Evolutionary conservation across 2,329 filamentous ascomycete species (phyloP).

Genomic region (Pseudogymnoascus sp.): DNA sequence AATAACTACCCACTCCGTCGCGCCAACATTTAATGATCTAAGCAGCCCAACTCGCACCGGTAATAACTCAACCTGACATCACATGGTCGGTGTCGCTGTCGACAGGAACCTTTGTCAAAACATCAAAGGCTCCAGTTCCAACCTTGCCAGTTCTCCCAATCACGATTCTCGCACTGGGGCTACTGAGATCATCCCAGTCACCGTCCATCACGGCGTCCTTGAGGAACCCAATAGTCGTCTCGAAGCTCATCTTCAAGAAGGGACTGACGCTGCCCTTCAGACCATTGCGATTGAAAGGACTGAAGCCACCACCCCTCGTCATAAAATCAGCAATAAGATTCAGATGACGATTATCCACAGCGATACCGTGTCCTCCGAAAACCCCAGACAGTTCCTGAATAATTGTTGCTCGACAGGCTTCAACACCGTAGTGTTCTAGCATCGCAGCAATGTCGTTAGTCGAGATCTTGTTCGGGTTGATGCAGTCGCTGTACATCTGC

Average conservation of each 20-base stretch:
- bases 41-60: background rate
- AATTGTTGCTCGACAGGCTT: slow-evolving; percentile 81
- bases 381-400: slow-evolving; percentile 77
- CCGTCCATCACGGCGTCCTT: slow-evolving; percentile 85
- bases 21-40: slow-evolving; percentile 5
- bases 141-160: slow-evolving; percentile 73
- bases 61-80: background rate
- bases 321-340: slow-evolving; percentile 96
- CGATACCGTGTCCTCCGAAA: slow-evolving; percentile 85
- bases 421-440: slow-evolving; percentile 79
- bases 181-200: slow-evolving; percentile 80
- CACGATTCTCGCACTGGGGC: slow-evolving; percentile 80
- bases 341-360: slow-evolving; percentile 82
- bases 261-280: slow-evolving; percentile 77
- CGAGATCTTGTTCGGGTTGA: slow-evolving; percentile 76
- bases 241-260: slow-evolving; percentile 98
- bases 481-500: slow-evolving; percentile 75
- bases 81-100: slow-evolving; percentile 2
- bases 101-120: slow-evolving; percentile 52
- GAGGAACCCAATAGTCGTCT: slow-evolving; percentile 90
- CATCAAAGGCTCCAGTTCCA: slow-evolving; percentile 87
- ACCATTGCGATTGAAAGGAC: slow-evolving; percentile 85
- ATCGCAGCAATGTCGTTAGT: slow-evolving; percentile 91
- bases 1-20: slow-evolving; percentile 1
- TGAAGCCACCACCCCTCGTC: slow-evolving; percentile 87